Conservation (phyloP, 73 alveolate genomes). For the Uronychia binucleata region DNA sequence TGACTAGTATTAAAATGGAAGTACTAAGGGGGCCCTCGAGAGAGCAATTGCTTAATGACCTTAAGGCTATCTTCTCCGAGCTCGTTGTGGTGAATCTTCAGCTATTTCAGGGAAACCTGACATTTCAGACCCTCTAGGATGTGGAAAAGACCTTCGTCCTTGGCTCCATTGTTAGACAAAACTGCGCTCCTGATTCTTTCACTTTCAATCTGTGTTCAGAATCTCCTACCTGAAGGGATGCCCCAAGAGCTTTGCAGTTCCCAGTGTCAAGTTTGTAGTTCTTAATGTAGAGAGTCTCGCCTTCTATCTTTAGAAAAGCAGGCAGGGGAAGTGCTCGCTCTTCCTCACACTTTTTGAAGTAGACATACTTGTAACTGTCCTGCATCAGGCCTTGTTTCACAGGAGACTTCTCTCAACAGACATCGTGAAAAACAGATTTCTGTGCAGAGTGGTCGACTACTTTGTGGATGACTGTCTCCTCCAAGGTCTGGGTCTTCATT, state of each 20-base stretch:
- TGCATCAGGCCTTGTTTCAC: neutral
- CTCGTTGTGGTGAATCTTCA: neutral
- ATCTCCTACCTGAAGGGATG: neutral
- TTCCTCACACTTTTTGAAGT: neutral
- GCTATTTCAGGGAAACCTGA: neutral
- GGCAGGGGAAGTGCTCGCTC: neutral
- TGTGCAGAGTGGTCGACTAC: neutral
- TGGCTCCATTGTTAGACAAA: neutral
- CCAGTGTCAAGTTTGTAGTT: neutral
- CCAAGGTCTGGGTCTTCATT: neutral
- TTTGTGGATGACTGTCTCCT: neutral
- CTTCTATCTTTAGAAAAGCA: neutral
- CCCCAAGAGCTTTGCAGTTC: neutral
- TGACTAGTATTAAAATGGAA: neutral
- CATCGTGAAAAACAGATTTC: too few species aligned
- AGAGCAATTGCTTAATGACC: neutral
- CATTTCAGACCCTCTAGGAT: neutral
- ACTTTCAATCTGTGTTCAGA: neutral
- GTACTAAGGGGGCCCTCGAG: neutral
- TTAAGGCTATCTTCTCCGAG: neutral
- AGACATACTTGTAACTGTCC: neutral
- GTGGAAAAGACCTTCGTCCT: neutral
- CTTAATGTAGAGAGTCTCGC: neutral
- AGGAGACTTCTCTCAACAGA: neutral
- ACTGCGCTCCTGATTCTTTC: neutral